Conservation (phyloP, 140 eudicot species). For the Flaveria floridana region DNA sequence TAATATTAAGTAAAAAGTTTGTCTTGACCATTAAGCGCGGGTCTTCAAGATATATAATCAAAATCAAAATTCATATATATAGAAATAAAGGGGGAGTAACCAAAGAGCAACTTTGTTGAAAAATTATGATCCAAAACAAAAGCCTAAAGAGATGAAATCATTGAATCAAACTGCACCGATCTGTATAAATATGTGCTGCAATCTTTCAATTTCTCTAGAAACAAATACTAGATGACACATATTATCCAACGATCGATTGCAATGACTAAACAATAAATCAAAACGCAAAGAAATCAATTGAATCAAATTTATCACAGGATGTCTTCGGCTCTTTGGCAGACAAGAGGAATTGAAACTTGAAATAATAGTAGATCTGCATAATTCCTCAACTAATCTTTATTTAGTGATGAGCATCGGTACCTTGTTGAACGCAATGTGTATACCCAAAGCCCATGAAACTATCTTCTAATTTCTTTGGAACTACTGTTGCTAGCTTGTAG, state of each 20-base stretch:
- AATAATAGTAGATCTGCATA: slow-evolving; percentile 53
- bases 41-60: no score
- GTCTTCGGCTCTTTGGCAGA: slow-evolving; percentile 35
- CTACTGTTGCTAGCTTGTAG: slow-evolving; percentile 83
- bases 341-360: slow-evolving; percentile 93
- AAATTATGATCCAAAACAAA: no score
- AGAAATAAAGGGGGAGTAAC: no score
- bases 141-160: no score
- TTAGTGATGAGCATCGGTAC: slow-evolving; percentile 95
- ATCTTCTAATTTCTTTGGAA: slow-evolving; percentile 62
- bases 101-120: no score
- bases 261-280: neutral
- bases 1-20: no score
- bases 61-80: no score
- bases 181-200: no score
- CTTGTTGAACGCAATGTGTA: slow-evolving; percentile 56
- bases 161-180: no score
- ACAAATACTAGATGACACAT: no score
- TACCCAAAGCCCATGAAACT: slow-evolving; percentile 64
- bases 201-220: no score
- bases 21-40: no score
- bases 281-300: neutral
- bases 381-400: neutral
- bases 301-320: neutral
- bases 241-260: neutral